Evolutionary conservation across 768 basidiomycete species (phyloP).

Genomic region (Mycena capillaripes): DNA sequence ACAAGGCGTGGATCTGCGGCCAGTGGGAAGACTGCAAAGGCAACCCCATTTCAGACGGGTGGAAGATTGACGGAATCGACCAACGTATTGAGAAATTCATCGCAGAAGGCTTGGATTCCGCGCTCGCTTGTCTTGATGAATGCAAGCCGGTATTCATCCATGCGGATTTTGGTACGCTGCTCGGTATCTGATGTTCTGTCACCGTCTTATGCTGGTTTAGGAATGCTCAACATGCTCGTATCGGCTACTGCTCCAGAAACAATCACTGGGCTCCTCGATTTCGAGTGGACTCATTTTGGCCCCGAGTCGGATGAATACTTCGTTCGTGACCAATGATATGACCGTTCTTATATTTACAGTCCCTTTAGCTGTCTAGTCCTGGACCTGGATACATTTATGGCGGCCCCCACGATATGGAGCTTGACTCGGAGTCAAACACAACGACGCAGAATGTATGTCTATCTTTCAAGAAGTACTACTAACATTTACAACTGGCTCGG

Average conservation of each 20-base stretch:
- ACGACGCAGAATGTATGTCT: neutral
- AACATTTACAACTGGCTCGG: neutral
- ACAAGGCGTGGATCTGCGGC: slow-evolving; percentile 26
- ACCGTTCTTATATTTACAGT: neutral
- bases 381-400: slow-evolving; percentile 22
- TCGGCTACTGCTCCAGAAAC: slow-evolving; percentile 7
- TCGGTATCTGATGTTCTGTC: too few relatives aligned
- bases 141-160: slow-evolving; percentile 19
- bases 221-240: slow-evolving; percentile 16
- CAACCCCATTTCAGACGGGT: slow-evolving; percentile 13
- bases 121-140: slow-evolving; percentile 15
- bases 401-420: slow-evolving; percentile 13
- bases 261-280: slow-evolving; percentile 25
- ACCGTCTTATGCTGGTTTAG: neutral
- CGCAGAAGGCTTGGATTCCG: slow-evolving; percentile 18
- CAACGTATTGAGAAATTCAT: slow-evolving; percentile 27
- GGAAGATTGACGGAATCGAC: slow-evolving; percentile 21
- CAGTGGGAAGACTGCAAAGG: slow-evolving; percentile 27
- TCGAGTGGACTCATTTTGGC: slow-evolving; percentile 27
- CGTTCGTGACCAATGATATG: neutral
- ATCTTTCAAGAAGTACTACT: neutral
- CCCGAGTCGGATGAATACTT: slow-evolving; percentile 22
- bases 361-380: slow-evolving; percentile 9
- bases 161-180: slow-evolving; percentile 11
- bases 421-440: neutral